Evolutionary conservation across 1,139 yeast genomes (phyloP), one percentile per base, ranked within the genome.

Genomic region (Yamadazyma aaseri): DNA sequence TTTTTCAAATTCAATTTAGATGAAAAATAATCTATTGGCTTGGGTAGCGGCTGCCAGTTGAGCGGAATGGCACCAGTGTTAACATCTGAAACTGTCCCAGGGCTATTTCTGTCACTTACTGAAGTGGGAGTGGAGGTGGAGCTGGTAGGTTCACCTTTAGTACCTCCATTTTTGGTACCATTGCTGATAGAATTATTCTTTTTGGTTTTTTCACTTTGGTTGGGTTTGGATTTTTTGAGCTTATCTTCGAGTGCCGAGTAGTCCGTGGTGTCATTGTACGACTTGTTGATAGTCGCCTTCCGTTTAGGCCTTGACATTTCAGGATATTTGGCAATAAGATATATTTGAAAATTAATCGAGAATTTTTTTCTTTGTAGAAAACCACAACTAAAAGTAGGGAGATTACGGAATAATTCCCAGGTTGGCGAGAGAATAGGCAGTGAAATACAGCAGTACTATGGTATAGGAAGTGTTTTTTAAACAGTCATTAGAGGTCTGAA

Each of bases 251-350:
- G 53, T 3, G 50, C 41, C n/a, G 57, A 44, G 26, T 63, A 68
- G 31, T 67, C 72, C 16, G 60, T 38, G 3, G 63, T 43, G 39
- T 70, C 75, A 38, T 56, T 58, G 45, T 71, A 71, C 8, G 69
- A 57, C 51, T 65, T 69, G 47, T 66, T 68, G 30, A 56, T 58
- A 16, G 76, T 58, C 16, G 76, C 75, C 50, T 67, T 68, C 32
- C 76, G 54, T 44, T 60, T 65, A 20, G 76, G 76, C 40, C 76
- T 33, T 18, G 46, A 35, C 50, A 46, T 45, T 20, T 25, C 17
- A 6, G 21, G 9, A 18, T 7, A 18, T 7, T 18, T 6, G n/a
- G 25, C 6, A 12, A 10, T 22, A 7, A 11, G 6, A n/a, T n/a
- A 12, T 10, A 22, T 8, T 22, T 22, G 25, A 11, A 22, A 22